Conservation (phyloP, 805 yeast species). For the Saccharomycopsis olivae region DNA sequence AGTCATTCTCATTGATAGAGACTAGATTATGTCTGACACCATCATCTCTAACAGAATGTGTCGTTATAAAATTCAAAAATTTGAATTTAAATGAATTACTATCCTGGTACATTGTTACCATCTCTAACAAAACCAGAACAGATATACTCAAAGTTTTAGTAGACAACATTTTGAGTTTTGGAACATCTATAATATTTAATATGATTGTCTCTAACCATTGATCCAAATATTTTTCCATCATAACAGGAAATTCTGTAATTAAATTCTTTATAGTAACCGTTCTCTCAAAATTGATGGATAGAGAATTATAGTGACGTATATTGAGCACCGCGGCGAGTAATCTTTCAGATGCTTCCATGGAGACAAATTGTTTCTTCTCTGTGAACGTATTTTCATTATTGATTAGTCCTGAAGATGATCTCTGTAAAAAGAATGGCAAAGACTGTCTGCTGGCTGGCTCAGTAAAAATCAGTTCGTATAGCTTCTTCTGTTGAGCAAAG, state of each 20-base stretch:
- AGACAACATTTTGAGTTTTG: not conserved
- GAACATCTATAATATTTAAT: not conserved
- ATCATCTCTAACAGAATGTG: not conserved
- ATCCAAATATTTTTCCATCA: conserved; percentile 10
- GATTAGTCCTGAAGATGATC: not conserved
- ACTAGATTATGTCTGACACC: not conserved
- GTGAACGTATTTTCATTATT: not conserved
- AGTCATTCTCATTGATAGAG: not conserved
- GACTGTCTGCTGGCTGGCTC: not conserved
- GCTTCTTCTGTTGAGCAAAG: conserved; percentile 4
- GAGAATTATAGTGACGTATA: conserved; percentile 4
- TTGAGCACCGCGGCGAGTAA: conserved; percentile 6
- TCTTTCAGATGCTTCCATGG: conserved; percentile 5
- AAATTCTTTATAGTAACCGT: conserved; percentile 6
- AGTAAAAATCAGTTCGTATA: not conserved
- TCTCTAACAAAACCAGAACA: conserved; percentile 3
- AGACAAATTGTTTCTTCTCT: conserved; percentile 8
- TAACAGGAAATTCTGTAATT: conserved; percentile 5
- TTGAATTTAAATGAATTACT: conserved; percentile 3
- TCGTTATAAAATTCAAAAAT: conserved; percentile 1
- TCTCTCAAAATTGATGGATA: conserved; percentile 7
- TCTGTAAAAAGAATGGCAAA: not conserved
- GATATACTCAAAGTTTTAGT: conserved; percentile 1
- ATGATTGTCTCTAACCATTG: conserved; percentile 8
- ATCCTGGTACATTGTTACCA: conserved; percentile 6